phyloP scores from a whole-genome alignment of 2,329 filamentous ascomycete species.

The Neopestalotiopsis rosae region DNA sequence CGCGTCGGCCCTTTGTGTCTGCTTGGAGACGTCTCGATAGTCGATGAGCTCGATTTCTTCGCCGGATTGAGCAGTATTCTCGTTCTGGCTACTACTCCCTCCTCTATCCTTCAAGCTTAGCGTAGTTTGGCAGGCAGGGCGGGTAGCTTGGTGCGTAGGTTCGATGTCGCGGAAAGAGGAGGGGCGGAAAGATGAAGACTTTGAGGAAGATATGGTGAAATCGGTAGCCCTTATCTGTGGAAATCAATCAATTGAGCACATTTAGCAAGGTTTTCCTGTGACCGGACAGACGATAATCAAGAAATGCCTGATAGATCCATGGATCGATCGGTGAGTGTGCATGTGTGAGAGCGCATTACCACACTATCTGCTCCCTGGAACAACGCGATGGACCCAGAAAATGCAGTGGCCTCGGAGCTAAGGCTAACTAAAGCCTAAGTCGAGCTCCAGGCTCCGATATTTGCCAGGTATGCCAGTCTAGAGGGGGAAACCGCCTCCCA shows the following conservation, averaged over 20 bases:
- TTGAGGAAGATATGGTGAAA: slow-evolving; percentile 33
- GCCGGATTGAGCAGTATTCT: background rate
- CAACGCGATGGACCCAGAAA: background rate
- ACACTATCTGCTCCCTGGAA: background rate
- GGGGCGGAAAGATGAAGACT: slow-evolving; percentile 26
- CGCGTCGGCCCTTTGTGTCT: slow-evolving; percentile 34
- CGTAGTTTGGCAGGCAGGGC: slow-evolving; percentile 10
- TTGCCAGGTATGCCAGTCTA: background rate
- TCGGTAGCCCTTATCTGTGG: background rate
- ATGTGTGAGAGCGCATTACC: background rate
- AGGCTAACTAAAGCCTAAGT: background rate
- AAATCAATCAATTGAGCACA: background rate
- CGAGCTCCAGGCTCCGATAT: background rate
- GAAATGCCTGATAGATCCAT: background rate
- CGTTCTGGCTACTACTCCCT: slow-evolving; percentile 5
- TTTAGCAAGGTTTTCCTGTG: slow-evolving; percentile 1
- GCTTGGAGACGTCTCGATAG: slow-evolving; percentile 39
- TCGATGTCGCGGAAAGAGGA: slow-evolving; percentile 35
- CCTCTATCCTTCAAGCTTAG: slow-evolving; percentile 18
- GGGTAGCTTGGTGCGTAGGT: slow-evolving; percentile 27
- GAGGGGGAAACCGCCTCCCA: too few relatives aligned
- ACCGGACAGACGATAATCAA: background rate
- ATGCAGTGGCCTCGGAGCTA: background rate
- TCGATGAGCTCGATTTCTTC: slow-evolving; percentile 41
- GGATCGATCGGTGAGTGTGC: background rate